Percentiles rank a stretch among this genome's conserved stretches.
Conservation (phyloP, 441 rosid genomes). For the Dalechampia spathulata region DNA sequence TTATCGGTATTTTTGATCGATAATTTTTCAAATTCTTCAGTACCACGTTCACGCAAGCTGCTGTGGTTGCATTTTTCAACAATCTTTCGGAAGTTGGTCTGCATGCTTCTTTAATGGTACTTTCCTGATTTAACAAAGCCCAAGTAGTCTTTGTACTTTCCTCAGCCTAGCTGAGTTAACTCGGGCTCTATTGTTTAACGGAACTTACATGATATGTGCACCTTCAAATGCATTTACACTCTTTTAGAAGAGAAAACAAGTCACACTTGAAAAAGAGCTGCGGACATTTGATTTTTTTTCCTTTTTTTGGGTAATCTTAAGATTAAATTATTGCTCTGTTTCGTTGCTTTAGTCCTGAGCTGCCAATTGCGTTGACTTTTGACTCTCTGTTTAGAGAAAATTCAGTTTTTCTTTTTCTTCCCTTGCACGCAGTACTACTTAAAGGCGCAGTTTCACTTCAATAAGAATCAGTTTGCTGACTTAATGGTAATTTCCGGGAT, state of each 20-base stretch:
- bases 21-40: too few relatives aligned
- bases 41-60: constrained; percentile 57
- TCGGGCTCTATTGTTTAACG: too few relatives aligned
- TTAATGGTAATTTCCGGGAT: constrained; percentile 72
- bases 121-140: constrained; percentile 5
- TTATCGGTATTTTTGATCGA: neutral
- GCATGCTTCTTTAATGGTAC: constrained; percentile 64
- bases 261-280: too few relatives aligned
- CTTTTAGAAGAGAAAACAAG: too few relatives aligned
- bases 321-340: neutral
- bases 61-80: constrained; percentile 64
- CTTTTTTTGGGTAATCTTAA: too few relatives aligned
- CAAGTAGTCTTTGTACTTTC: too few relatives aligned
- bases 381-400: neutral
- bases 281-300: too few relatives aligned
- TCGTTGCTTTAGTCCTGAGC: neutral
- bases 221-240: too few relatives aligned
- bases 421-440: constrained; percentile 55
- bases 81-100: constrained; percentile 71
- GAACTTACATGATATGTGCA: too few relatives aligned
- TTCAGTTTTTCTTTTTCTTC: neutral
- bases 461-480: constrained; percentile 83
- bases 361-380: neutral
- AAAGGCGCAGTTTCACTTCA: constrained; percentile 79
- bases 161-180: too few relatives aligned